Conservation (phyloP, 768 basidiomycete genomes). For the Hebeloma cylindrosporum region DNA sequence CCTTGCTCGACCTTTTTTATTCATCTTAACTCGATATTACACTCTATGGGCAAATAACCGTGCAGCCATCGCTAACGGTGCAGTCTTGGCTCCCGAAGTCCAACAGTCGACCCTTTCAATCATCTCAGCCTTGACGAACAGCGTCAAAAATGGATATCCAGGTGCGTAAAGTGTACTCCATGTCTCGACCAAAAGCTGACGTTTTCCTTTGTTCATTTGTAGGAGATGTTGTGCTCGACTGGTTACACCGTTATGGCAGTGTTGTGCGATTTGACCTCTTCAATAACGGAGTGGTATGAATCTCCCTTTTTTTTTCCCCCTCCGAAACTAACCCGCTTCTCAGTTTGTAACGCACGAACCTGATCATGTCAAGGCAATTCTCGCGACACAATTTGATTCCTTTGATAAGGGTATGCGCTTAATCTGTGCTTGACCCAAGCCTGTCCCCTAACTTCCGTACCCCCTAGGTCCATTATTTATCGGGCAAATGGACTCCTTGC, state of each 20-base stretch:
- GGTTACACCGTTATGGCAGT: slow-evolving; percentile 31
- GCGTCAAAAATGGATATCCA: slow-evolving; percentile 33
- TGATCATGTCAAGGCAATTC: slow-evolving; percentile 47
- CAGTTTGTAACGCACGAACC: slow-evolving; percentile 45
- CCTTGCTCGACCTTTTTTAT: slow-evolving; percentile 8
- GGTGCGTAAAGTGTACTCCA: slow-evolving; percentile 23
- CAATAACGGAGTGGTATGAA: slow-evolving; percentile 31
- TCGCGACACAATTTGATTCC: slow-evolving; percentile 47
- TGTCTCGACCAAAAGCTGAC: too few relatives aligned
- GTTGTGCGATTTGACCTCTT: slow-evolving; percentile 29
- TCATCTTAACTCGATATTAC: slow-evolving; percentile 13
- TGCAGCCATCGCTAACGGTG: slow-evolving; percentile 32
- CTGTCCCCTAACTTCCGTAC: too few relatives aligned
- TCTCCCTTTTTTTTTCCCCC: background rate
- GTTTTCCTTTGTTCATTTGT: too few relatives aligned
- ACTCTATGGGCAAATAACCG: slow-evolving; percentile 21
- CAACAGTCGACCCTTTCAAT: slow-evolving; percentile 27
- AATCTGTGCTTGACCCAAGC: slow-evolving; percentile 2
- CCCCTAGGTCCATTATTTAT: slow-evolving; percentile 24
- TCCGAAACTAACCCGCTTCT: background rate
- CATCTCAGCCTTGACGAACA: slow-evolving; percentile 19
- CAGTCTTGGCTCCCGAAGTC: slow-evolving; percentile 33
- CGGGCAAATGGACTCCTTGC: slow-evolving; percentile 33
- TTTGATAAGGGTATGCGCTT: slow-evolving; percentile 41
- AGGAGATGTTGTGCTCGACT: slow-evolving; percentile 15